A percentile compares a stretch with the other conserved stretches of the same genome.
Evolutionary conservation across 768 basidiomycete genomes (phyloP).

Genomic region (Amylocystis lapponica): DNA sequence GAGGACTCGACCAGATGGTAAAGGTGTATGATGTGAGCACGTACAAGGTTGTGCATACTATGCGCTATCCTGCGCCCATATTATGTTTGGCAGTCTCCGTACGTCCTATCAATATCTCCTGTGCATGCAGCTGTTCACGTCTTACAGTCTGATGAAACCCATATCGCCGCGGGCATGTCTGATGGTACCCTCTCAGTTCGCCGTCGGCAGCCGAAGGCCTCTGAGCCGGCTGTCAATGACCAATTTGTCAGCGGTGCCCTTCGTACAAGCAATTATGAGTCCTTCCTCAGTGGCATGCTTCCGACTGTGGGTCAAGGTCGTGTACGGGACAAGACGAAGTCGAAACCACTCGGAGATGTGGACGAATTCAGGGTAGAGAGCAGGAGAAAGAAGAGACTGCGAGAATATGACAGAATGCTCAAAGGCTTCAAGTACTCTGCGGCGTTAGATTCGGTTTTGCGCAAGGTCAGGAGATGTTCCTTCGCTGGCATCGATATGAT

Average conservation of each 20-base stretch:
- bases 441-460: slow-evolving; percentile 86
- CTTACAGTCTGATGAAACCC: slow-evolving; percentile 87
- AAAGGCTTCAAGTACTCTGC: slow-evolving; percentile 94
- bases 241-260: slow-evolving; percentile 35
- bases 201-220: slow-evolving; percentile 71
- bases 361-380: slow-evolving; percentile 79
- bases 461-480: slow-evolving; percentile 48
- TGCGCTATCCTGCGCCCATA: slow-evolving; percentile 94
- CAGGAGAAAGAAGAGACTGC: slow-evolving; percentile 62
- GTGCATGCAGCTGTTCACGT: background rate
- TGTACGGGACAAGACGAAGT: slow-evolving; percentile 41
- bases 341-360: slow-evolving; percentile 51
- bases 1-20: slow-evolving; percentile 94
- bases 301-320: slow-evolving; percentile 52
- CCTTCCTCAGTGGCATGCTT: slow-evolving; percentile 53
- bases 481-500: background rate
- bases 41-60: slow-evolving; percentile 96
- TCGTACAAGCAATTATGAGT: slow-evolving; percentile 57
- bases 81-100: slow-evolving; percentile 90
- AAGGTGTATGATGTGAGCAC: slow-evolving; percentile 95
- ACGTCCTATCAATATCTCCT: slow-evolving; percentile 24
- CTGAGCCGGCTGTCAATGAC: slow-evolving; percentile 39
- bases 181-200: slow-evolving; percentile 98
- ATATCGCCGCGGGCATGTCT: slow-evolving; percentile 95
- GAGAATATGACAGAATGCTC: slow-evolving; percentile 83